A percentile compares a stretch with the other conserved stretches of the same genome.
phyloP scores from a whole-genome alignment of 768 basidiomycete species.

The Lentinula raphanica region DNA sequence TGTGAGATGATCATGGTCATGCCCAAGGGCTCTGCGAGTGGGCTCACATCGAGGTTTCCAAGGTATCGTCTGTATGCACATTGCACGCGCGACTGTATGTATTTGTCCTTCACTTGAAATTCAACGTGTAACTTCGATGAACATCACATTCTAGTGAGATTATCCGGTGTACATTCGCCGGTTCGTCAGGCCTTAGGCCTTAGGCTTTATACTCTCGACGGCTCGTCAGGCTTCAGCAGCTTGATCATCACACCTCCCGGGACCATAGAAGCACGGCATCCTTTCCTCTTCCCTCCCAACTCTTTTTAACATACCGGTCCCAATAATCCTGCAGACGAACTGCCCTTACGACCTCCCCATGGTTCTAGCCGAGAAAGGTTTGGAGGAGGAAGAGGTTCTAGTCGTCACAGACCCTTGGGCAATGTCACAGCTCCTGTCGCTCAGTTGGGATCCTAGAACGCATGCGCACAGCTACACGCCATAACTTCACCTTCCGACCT shows the following conservation, averaged over 20 bases:
- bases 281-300: conserved; percentile 3
- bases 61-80: conserved; percentile 22
- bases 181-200: no score
- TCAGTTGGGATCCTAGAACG: conserved; percentile 13
- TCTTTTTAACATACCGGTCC: neutral
- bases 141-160: conserved; percentile 16
- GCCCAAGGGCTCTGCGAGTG: conserved; percentile 15
- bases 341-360: neutral
- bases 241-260: conserved; percentile 22
- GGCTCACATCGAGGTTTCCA: conserved; percentile 14
- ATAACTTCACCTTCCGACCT: conserved; percentile 13
- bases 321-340: neutral
- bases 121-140: neutral
- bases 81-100: conserved; percentile 22
- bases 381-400: conserved; percentile 8
- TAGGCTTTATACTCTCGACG: no score
- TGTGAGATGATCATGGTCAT: conserved; percentile 20
- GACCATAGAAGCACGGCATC: conserved; percentile 5
- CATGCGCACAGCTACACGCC: conserved; percentile 15
- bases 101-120: neutral
- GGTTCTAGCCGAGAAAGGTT: conserved; percentile 7
- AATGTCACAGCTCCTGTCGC: conserved; percentile 11
- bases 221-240: conserved; percentile 16
- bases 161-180: conserved; percentile 20
- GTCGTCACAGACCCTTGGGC: conserved; percentile 8